Conservation (phyloP, 73 alveolate species). For the Paramecium tetraurelia region DNA sequence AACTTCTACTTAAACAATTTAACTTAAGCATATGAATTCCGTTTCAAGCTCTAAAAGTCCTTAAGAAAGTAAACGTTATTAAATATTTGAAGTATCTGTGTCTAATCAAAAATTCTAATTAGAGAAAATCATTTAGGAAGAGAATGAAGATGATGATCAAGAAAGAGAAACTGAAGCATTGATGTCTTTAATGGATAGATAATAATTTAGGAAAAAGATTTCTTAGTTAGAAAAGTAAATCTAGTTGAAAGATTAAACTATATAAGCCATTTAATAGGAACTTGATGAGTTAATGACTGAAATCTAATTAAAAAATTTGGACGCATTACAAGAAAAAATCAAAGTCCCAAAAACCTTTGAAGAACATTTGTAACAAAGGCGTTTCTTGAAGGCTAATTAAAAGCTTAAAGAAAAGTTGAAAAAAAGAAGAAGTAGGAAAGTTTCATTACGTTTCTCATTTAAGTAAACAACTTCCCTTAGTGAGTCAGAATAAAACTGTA, state of each 20-base stretch:
- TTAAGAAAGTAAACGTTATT: not conserved
- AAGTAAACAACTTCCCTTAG: not conserved
- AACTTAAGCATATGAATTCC: not conserved
- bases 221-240: not conserved
- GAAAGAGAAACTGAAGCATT: conserved; percentile 16
- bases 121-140: not conserved
- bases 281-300: not conserved
- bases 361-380: not conserved
- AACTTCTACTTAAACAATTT: not conserved
- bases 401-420: not conserved
- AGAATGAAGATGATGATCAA: not conserved
- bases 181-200: not conserved
- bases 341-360: not conserved
- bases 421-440: not conserved
- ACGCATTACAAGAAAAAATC: not conserved
- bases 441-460: not conserved
- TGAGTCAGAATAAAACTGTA: not conserved
- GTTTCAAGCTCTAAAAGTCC: not conserved
- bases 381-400: not conserved
- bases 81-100: not conserved
- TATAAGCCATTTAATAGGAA: not conserved
- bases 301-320: not conserved
- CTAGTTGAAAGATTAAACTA: not conserved
- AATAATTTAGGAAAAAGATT: not conserved
- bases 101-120: not conserved